Base-by-base conservation (phyloP, 1,284 basidiomycete genomes). In the Chiua sp. region DNA sequence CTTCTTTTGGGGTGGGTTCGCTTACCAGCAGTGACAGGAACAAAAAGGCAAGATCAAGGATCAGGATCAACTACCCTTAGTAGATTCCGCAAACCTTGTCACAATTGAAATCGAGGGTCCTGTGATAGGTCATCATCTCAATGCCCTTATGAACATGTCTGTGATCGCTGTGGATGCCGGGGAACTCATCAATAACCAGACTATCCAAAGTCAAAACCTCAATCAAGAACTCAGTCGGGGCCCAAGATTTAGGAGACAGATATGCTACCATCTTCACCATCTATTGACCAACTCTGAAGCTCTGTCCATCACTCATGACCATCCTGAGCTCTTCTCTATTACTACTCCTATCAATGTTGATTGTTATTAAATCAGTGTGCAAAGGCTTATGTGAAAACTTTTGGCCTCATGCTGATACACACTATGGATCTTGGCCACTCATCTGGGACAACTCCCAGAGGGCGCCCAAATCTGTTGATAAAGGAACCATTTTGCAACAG, bases 321-420 rank as follows among this genome's bases (percentile, higher is more conserved):
- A 76, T 50, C 68, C 72, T 15, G 26, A 75, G 8, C 60, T 79
- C 0, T 78, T 79, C 10, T 18, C n/a, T 20, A 18, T 42, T 18
- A n/a, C 39, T 18, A 42, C 30, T 35, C 49, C 33, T 18, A 49
- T 30, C 28, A 23, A 28, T 78, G 77, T 39, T 70, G 53, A 4
- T 55, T 65, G 0, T 75, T 78, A 35, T 82, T 0, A 10, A 59
- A 0, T 81, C 77, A 0, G 72, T 80, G 0, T 47, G 22, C n/a
- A 26, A 4, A 4, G 28, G 47, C 22, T n/a, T 53, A 0, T 42
- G 20, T 11, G n/a, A 48, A n/a, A 49, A 42, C 0, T 57, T 59
- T 16, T 56, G 53, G 51, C 50, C 51, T 3, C 53, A 30, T 23
- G 50, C 53, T 1, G 16, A 57, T 12, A 60, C 54, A 0, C 51